These are phyloP conservation scores for Durotheca rogersii DNA, from an alignment of 495 filamentous ascomycete species.

Conservation along the genomic window DNA sequence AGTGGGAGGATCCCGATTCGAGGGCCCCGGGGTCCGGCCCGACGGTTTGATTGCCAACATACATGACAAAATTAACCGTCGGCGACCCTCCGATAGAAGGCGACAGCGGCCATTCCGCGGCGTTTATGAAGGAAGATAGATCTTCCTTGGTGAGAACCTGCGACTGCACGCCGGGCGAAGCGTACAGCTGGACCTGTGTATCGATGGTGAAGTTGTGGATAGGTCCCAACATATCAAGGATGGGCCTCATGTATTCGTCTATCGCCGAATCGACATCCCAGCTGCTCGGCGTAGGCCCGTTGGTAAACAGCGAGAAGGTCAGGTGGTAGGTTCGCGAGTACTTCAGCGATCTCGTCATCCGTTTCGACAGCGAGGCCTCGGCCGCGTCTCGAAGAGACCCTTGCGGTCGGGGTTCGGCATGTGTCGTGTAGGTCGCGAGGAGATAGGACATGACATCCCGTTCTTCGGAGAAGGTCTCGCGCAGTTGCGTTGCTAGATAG, in stretches of 20 bases:
- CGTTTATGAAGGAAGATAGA: conserved; percentile 92
- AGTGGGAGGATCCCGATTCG: conserved; percentile 66
- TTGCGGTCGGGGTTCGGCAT: conserved; percentile 49
- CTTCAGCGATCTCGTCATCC: conserved; percentile 77
- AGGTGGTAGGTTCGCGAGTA: conserved; percentile 94
- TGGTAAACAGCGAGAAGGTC: conserved; percentile 92
- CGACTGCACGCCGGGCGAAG: conserved; percentile 68
- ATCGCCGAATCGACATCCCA: conserved; percentile 92
- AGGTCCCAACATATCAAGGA: conserved; percentile 71
- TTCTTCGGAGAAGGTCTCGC: conserved; percentile 81
- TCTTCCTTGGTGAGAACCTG: conserved; percentile 79
- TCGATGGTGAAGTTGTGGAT: conserved; percentile 97
- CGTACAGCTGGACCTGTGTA: conserved; percentile 93
- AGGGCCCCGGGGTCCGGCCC: conserved; percentile 38
- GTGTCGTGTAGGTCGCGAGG: conserved; percentile 60
- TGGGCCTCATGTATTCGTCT: conserved; percentile 74
- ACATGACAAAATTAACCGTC: conserved; percentile 93
- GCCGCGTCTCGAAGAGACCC: conserved; percentile 43
- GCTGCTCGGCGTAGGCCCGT: conserved; percentile 70
- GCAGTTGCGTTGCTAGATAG: conserved; percentile 77
- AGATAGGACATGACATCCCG: conserved; percentile 85
- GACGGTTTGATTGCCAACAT: conserved; percentile 62
- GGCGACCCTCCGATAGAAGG: conserved; percentile 91
- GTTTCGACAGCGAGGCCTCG: conserved; percentile 53
- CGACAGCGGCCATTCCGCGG: conserved; percentile 93